Base-by-base conservation (phyloP, 1,139 yeast genomes). In the Scheffersomyces segobiensis region DNA sequence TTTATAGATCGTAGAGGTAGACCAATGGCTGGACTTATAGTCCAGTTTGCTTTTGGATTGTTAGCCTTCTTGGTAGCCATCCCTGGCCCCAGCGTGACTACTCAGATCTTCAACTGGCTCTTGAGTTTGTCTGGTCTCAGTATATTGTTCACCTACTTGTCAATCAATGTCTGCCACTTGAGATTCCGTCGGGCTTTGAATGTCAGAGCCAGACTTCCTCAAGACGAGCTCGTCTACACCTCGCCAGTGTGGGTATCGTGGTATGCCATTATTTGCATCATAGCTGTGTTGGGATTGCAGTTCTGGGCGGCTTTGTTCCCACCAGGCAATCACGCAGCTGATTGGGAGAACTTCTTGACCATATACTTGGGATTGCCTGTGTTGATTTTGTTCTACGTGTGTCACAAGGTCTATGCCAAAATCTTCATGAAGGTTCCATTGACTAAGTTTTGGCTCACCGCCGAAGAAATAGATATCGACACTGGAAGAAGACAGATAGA, bases 401-500 rank as follows among this genome's bases (percentile, higher is more conserved):
- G 72, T 6, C 80, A 77, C 64, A 77, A 77, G 68, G 56, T 77
- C 19, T 76, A 72, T 58, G 71, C 73, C 20, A 62, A 64, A 49
- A 54, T 63, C 18, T 67, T 56, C 52, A 61, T 65, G 65, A 65
- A 65, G 5, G 63, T 70, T 17, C 76, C 77, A n/a, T 57, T 74
- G 4, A 61, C 64, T 8, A 76, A 73, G 53, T 65, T 82, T 10
- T 70, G 69, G 56, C 75, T 74, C 59, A 81, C 81, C 52, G 75
- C 83, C 55, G 73, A 73, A 56, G 75, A 79, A 57, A 78, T 86
- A 63, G 89, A 87, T 65, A 69, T 87, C 52, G 82, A 80, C 60
- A 75, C 79, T 56, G 88, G 87, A 53, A 78, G 87, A 69, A 79
- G 87, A 64, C 82, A 83, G 56, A 74, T 82, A 63, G 89, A 86